Conservation (phyloP, 306 rosid genomes). For the Inga oerstediana region DNA sequence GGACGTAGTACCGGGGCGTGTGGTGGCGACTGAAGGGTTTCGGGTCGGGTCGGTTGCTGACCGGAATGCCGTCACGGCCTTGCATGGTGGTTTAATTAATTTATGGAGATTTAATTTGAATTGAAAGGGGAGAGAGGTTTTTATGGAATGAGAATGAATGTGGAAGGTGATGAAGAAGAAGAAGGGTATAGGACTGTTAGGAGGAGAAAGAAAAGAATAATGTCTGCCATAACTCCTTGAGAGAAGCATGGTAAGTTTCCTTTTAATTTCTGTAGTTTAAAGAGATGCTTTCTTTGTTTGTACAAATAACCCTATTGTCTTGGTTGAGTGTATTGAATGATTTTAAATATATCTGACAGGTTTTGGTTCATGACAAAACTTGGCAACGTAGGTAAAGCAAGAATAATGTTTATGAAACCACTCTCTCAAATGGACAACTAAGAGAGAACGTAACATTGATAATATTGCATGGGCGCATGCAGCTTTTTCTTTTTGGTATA, state of each 20-base stretch:
- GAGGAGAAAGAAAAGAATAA: constrained; percentile 70
- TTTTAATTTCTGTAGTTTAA: not conserved
- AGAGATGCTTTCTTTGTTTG: not conserved
- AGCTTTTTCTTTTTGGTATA: not conserved
- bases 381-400: not conserved
- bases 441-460: not conserved
- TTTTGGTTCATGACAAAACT: not conserved
- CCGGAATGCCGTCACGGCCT: constrained; percentile 42
- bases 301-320: not conserved
- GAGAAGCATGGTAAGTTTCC: not conserved
- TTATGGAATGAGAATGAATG: constrained; percentile 33
- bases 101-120: not conserved
- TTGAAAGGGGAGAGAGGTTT: not conserved
- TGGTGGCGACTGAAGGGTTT: constrained; percentile 58
- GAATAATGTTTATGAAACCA: not conserved
- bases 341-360: not conserved
- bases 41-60: constrained; percentile 28
- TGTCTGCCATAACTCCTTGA: constrained; percentile 5
- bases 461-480: not conserved
- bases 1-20: constrained; percentile 60
- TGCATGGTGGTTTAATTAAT: constrained; percentile 36
- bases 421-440: not conserved
- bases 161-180: constrained; percentile 13
- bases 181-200: constrained; percentile 35
- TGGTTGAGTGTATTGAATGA: not conserved